Evolutionary conservation across 768 basidiomycete genomes (phyloP).

Genomic region (Trametes elegans): DNA sequence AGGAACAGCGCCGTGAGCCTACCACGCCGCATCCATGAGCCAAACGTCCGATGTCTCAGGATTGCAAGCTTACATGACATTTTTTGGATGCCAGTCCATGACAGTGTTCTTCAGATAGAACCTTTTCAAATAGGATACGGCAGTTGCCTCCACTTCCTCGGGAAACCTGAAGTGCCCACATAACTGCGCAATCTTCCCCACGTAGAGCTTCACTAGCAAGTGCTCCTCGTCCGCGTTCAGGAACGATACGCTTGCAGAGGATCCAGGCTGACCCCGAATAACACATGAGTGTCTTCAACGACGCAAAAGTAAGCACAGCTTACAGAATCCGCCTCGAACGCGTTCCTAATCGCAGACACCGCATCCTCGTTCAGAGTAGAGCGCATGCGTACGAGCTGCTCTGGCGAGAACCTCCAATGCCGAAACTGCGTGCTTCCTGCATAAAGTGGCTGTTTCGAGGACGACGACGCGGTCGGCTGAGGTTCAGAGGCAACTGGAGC

Average conservation of each 20-base stretch:
- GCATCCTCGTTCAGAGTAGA: slow-evolving; percentile 70
- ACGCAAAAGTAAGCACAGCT: slow-evolving; percentile 18
- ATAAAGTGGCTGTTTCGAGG: slow-evolving; percentile 48
- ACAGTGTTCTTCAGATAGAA: slow-evolving; percentile 98
- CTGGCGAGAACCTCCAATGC: slow-evolving; percentile 86
- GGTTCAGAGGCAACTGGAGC: too few species aligned
- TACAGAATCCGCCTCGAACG: slow-evolving; percentile 82
- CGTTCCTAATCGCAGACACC: slow-evolving; percentile 70
- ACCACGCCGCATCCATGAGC: slow-evolving; percentile 2
- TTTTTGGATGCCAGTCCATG: slow-evolving; percentile 99
- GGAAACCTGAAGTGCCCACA: slow-evolving; percentile 86
- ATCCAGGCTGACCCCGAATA: slow-evolving; percentile 55
- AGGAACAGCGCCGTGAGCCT: slow-evolving; percentile 96
- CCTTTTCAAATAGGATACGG: slow-evolving; percentile 87
- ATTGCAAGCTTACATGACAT: slow-evolving; percentile 75
- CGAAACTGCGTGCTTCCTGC: slow-evolving; percentile 78
- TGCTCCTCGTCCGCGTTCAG: slow-evolving; percentile 81
- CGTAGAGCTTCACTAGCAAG: slow-evolving; percentile 84
- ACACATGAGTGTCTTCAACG: background rate
- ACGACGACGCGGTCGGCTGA: slow-evolving; percentile 1
- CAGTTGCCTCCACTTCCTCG: slow-evolving; percentile 92
- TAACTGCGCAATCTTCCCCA: slow-evolving; percentile 80
- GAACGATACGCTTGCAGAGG: slow-evolving; percentile 71
- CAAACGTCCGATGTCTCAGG: background rate
- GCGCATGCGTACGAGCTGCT: slow-evolving; percentile 60